phyloP scores from a whole-genome alignment of 2,329 filamentous ascomycete genomes.

The Neofusicoccum sp. region DNA sequence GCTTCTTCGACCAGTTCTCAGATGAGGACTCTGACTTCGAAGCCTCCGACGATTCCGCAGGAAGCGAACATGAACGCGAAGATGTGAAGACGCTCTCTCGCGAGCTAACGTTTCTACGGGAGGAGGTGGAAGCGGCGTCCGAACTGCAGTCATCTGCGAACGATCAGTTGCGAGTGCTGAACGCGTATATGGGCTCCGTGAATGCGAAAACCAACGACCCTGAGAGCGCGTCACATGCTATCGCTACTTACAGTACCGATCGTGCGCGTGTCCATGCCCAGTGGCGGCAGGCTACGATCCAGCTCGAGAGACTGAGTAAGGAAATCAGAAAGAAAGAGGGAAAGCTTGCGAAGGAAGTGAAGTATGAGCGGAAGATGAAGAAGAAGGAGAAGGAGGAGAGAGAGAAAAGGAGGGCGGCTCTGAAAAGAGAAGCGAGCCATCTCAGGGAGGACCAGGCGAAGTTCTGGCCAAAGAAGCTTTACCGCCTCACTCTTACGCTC shows the following conservation, averaged over 20 bases:
- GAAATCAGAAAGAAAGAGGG: constrained; percentile 22
- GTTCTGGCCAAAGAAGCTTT: constrained; percentile 39
- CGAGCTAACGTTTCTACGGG: constrained; percentile 25
- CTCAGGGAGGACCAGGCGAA: constrained; percentile 31
- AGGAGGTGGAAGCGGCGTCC: constrained; percentile 21
- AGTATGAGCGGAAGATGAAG: neutral
- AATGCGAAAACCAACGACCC: constrained; percentile 30
- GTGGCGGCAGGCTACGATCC: constrained; percentile 25
- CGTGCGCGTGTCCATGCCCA: constrained; percentile 28
- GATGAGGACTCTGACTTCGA: constrained; percentile 34
- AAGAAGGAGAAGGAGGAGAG: constrained; percentile 24
- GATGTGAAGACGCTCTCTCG: constrained; percentile 39
- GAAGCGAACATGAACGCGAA: constrained; percentile 47
- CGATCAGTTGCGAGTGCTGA: constrained; percentile 30
- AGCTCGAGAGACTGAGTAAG: constrained; percentile 28
- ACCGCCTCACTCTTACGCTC: constrained; percentile 37
- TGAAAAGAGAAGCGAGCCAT: constrained; percentile 29
- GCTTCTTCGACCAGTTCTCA: constrained; percentile 56
- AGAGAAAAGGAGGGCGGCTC: constrained; percentile 26
- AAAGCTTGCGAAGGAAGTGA: neutral
- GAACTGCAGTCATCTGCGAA: constrained; percentile 28
- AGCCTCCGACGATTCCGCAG: constrained; percentile 32
- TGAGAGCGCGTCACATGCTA: constrained; percentile 33
- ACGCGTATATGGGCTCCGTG: constrained; percentile 35
- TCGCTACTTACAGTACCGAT: constrained; percentile 35